A percentile compares a stretch with the other conserved stretches of the same genome.
These are phyloP conservation scores for Geoglossum cookeanum DNA, from an alignment of 2,329 filamentous ascomycete species.

Conservation along the genomic window DNA sequence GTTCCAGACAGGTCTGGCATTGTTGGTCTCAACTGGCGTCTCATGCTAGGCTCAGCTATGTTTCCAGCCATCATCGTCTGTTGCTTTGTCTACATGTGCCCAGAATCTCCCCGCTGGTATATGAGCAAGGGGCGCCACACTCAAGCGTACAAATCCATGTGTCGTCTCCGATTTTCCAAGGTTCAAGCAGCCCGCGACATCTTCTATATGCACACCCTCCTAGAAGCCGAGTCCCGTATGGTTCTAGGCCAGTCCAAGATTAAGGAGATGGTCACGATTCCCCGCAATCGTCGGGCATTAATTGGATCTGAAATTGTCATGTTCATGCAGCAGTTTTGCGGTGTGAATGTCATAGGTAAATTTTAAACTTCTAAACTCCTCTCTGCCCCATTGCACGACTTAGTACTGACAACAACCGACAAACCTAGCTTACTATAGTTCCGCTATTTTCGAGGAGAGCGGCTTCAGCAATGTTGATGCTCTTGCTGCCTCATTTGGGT, in stretches of 20 bases:
- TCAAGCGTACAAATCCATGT: conserved; percentile 32
- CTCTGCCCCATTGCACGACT: background rate
- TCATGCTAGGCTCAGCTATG: conserved; percentile 51
- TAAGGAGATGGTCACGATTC: conserved; percentile 38
- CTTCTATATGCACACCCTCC: conserved; percentile 44
- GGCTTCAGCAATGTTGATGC: conserved; percentile 32
- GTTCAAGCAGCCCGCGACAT: conserved; percentile 42
- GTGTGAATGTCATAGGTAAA: conserved; percentile 30
- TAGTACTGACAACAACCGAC: background rate
- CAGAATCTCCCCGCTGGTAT: conserved; percentile 45
- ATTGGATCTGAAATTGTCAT: conserved; percentile 43
- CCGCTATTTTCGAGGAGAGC: conserved; percentile 39
- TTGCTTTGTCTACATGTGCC: conserved; percentile 38
- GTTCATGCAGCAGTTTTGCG: conserved; percentile 40
- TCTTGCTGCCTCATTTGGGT: conserved; percentile 41
- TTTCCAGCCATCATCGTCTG: conserved; percentile 39
- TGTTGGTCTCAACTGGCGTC: conserved; percentile 42
- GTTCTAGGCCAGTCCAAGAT: conserved; percentile 29
- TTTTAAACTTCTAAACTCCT: background rate
- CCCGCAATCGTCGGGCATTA: conserved; percentile 42
- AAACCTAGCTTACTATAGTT: conserved; percentile 35
- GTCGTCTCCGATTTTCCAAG: conserved; percentile 31
- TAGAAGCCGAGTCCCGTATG: conserved; percentile 40
- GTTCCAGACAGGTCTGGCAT: conserved; percentile 32
- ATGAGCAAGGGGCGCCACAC: conserved; percentile 33